These are phyloP conservation scores for Sugiyamaella pinicola DNA, from an alignment of 1,139 yeast species.

Conservation along the genomic window DNA sequence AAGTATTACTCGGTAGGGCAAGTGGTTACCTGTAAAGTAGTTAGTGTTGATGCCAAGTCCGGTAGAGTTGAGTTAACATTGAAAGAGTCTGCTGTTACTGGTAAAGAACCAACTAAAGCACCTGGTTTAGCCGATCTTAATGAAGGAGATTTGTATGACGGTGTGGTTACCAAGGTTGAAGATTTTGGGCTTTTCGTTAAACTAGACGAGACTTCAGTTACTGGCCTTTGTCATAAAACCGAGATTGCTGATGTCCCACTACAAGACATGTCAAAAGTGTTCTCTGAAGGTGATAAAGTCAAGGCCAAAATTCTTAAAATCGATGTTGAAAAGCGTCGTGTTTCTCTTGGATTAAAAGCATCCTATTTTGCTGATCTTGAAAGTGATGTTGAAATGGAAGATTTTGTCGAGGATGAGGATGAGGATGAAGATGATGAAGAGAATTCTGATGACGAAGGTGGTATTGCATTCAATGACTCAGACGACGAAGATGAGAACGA, in stretches of 20 bases:
- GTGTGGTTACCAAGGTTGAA: constrained; percentile 69
- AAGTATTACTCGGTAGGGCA: constrained; percentile 70
- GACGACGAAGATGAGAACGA: constrained; percentile 39
- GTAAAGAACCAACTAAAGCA: constrained; percentile 46
- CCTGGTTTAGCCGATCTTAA: constrained; percentile 53
- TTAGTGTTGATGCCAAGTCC: constrained; percentile 51
- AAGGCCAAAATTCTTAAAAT: constrained; percentile 74
- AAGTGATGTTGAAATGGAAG: constrained; percentile 41
- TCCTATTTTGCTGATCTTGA: constrained; percentile 66
- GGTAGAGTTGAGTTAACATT: constrained; percentile 74
- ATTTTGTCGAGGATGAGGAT: constrained; percentile 36
- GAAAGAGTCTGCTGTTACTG: constrained; percentile 78
- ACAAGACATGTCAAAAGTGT: constrained; percentile 55
- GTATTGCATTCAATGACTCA: constrained; percentile 37
- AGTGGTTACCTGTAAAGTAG: constrained; percentile 73
- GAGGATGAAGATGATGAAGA: constrained; percentile 39
- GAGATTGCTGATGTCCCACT: constrained; percentile 78
- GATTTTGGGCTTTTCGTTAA: constrained; percentile 91
- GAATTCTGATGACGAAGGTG: constrained; percentile 35
- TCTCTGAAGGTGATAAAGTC: constrained; percentile 87
- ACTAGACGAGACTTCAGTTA: constrained; percentile 69
- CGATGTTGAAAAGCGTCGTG: constrained; percentile 65
- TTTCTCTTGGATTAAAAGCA: constrained; percentile 92
- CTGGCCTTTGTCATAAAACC: constrained; percentile 86
- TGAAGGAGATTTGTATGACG: constrained; percentile 74